Base-by-base conservation (phyloP, 192 early-diverging fungal species). In the Dissophora ornata region DNA sequence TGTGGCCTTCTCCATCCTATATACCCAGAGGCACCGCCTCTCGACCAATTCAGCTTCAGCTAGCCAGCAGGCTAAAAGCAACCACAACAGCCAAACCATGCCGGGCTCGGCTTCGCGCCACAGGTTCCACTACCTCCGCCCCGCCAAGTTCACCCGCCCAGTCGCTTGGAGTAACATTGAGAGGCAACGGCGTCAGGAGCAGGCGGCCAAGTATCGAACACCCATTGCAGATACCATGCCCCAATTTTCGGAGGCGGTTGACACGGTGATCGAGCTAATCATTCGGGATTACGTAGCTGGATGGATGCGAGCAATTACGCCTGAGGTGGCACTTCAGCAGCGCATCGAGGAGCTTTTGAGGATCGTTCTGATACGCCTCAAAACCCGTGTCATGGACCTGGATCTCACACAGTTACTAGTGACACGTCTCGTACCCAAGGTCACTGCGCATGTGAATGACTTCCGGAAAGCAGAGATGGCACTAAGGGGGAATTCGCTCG, bases 381-480 rank as follows among this genome's bases (percentile, higher is more conserved):
- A 73, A 16, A 26, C 48, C 22, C 80, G 90, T 16, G 34, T 86
- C 19, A 67, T 84, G 44, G 57, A 77, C 13, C 62, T 90, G 28
- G 95, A 97, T 60, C 57, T 87, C 24, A 79, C 88, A 0, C 79
- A 87, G 25, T 63, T 94, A 24, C 54, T 90, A 1, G 81, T 93
- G 12, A 82, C 82, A 13, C 82, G 84, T 33, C 66, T 93, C 21
- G 57, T 95, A 45, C 92, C 94, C 28, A 78, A 89, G 26, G 66
- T 92, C n/a, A 94, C 92, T 0, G 51, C 75, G 3, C 95, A 97
- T 55, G 73, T 95, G 2, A 80, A 77, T 19, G 87, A 93, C 36
- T 89, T 84, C 52, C 77, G 86, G 5, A 62, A 58, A 9, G 91
- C 92, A 11, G 91, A 92, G 52, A 80, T 79, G 36, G 59, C 80